These are phyloP conservation scores for Pseudogymnoascus pannorum DNA, from an alignment of 2,329 filamentous ascomycete genomes.

Conservation along the genomic window DNA sequence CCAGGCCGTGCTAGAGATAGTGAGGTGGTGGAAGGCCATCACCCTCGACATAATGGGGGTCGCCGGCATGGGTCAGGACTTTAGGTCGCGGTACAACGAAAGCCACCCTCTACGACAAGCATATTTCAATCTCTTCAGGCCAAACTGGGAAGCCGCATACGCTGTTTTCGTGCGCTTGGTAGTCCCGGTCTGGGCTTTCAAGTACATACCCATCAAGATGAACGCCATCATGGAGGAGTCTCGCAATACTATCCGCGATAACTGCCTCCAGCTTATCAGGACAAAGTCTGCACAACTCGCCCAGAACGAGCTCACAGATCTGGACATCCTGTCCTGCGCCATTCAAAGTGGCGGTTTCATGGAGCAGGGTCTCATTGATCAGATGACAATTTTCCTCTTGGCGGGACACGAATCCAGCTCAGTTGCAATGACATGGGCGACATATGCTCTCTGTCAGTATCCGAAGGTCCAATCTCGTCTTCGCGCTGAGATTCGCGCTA, in stretches of 20 bases:
- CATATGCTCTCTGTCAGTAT: constrained; percentile 61
- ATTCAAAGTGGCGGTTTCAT: constrained; percentile 67
- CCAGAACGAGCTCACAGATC: constrained; percentile 42
- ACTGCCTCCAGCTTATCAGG: constrained; percentile 61
- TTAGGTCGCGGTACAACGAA: constrained; percentile 56
- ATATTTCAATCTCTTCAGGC: constrained; percentile 50
- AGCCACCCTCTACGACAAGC: constrained; percentile 50
- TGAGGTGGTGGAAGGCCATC: constrained; percentile 56
- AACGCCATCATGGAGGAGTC: constrained; percentile 59
- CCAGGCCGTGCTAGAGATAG: constrained; percentile 47
- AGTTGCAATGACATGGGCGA: constrained; percentile 66
- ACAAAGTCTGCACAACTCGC: constrained; percentile 57
- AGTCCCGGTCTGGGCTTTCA: constrained; percentile 55
- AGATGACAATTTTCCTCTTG: constrained; percentile 84
- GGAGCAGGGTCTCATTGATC: constrained; percentile 73
- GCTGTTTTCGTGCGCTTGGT: constrained; percentile 54
- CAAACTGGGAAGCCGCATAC: constrained; percentile 43
- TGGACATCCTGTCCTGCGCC: constrained; percentile 76
- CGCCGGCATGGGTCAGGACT: constrained; percentile 64
- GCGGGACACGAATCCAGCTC: constrained; percentile 78
- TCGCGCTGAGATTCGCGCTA: constrained; percentile 57
- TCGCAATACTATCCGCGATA: constrained; percentile 51
- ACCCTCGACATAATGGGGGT: constrained; percentile 71
- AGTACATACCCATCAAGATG: constrained; percentile 57
- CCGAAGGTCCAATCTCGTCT: constrained; percentile 59